phyloP scores from a whole-genome alignment of 192 early-diverging fungal genomes.

The Coemansia sp. region DNA sequence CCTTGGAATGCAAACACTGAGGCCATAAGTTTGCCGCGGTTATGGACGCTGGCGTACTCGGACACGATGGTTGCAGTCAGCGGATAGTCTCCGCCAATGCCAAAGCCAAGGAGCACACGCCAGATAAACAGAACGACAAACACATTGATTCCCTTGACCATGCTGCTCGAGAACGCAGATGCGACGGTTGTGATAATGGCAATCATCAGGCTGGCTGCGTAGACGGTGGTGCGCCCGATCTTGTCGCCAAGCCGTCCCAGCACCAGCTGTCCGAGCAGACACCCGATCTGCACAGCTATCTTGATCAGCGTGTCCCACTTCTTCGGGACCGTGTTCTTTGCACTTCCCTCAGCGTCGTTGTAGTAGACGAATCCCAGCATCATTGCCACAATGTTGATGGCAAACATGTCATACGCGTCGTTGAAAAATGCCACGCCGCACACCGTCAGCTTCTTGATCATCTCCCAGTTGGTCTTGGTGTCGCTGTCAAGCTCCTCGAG shows the following conservation, averaged over 20 bases:
- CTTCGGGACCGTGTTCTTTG: slow-evolving; percentile 56
- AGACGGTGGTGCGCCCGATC: slow-evolving; percentile 85
- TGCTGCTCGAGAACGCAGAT: slow-evolving; percentile 68
- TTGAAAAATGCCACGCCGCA: slow-evolving; percentile 86
- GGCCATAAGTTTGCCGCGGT: slow-evolving; percentile 86
- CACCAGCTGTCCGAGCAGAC: slow-evolving; percentile 84
- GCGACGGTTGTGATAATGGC: slow-evolving; percentile 84
- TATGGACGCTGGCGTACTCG: slow-evolving; percentile 77
- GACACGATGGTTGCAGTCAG: slow-evolving; percentile 89
- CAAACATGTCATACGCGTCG: slow-evolving; percentile 93
- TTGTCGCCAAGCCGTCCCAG: slow-evolving; percentile 88
- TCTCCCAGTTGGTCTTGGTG: slow-evolving; percentile 70
- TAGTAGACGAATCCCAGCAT: slow-evolving; percentile 77
- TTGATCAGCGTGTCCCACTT: slow-evolving; percentile 81
- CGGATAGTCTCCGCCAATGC: slow-evolving; percentile 93
- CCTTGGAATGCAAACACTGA: slow-evolving; percentile 93
- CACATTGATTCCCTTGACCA: slow-evolving; percentile 65
- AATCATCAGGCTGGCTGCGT: slow-evolving; percentile 85
- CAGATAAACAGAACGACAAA: slow-evolving; percentile 75
- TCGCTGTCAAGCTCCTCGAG: slow-evolving; percentile 58
- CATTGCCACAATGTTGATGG: slow-evolving; percentile 84
- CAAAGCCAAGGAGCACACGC: slow-evolving; percentile 88
- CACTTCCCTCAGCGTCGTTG: slow-evolving; percentile 26
- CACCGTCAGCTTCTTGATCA: slow-evolving; percentile 68
- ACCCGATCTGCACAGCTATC: slow-evolving; percentile 82